Evolutionary conservation across 2,329 filamentous ascomycete genomes (phyloP), one percentile per base, ranked within the genome.

Genomic region (Plectosphaerella sp.): DNA sequence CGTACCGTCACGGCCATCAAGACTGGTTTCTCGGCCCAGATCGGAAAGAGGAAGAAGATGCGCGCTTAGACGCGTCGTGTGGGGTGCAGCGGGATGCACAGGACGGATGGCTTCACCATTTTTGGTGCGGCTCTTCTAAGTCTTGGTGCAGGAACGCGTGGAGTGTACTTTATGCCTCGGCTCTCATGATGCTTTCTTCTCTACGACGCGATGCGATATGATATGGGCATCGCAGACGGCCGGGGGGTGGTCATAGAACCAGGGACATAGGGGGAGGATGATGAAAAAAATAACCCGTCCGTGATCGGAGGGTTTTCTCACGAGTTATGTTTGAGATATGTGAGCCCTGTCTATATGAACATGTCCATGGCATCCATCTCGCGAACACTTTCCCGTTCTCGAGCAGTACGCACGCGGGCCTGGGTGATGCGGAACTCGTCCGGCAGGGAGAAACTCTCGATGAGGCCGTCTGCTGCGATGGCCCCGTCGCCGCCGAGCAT

Each of bases 11-110:
- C 91, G 55, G 92, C 94, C 62, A 99, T 99, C 88, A 99, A 99
- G 87, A 96, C 91, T 57, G 94, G 94, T 91, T 99, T 99, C 91
- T 95, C 92, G 67, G 94, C 94, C 73, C 94, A 97, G 77, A 89
- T 99, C 73, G 94, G 94, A 72, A 97, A 97, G 88, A 88, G 94
- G 83, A 94, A 86, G 82, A 95, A 95, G 84, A 88, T 91, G 78
- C 84, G 90, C 73, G 88, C 81, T 73, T 95, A 91, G 80, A 58
- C 16, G 28, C 28, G 28, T 33, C 8, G 28, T 33, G 28, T 33
- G 8, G 11, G 28, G 4, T 33, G 28, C 4, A 9, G 22, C 22
- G 22, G 28, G 28, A 33, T 33, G 28, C 8, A 33, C 8, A 3
- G 28, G 8, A 9, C 11, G 28, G 28, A 10, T 33, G 28, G 8